A percentile compares a stretch with the other conserved stretches of the same genome.
These are phyloP conservation scores for Micractinium conductrix DNA, from an alignment of 139 green algal genomes.

Conservation along the genomic window DNA sequence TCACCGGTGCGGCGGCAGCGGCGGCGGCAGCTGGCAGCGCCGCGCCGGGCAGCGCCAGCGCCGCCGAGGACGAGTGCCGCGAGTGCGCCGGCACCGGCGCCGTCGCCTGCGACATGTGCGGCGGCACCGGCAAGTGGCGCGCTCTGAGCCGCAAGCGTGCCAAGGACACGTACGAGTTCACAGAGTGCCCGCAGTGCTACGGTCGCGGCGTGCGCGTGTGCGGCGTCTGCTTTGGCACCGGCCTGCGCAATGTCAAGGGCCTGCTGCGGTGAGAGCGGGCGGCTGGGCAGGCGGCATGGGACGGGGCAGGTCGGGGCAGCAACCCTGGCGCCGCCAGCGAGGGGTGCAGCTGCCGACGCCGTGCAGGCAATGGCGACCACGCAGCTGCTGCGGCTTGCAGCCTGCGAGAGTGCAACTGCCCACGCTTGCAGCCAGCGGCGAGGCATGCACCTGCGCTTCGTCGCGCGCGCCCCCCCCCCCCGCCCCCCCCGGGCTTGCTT, in stretches of 20 bases:
- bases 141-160: conserved; percentile 84
- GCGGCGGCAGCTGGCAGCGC: too few relatives aligned
- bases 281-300: not conserved
- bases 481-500: too few relatives aligned
- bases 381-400: not conserved
- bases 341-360: not conserved
- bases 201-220: conserved; percentile 91
- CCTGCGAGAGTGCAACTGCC: not conserved
- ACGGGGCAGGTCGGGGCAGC: not conserved
- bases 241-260: conserved; percentile 89
- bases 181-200: conserved; percentile 98
- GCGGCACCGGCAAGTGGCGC: conserved; percentile 97
- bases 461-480: too few relatives aligned
- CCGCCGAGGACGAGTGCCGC: conserved; percentile 57
- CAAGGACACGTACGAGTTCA: conserved; percentile 98
- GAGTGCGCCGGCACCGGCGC: conserved; percentile 87
- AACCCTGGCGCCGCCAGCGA: too few relatives aligned
- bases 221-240: conserved; percentile 96
- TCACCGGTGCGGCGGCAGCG: conserved; percentile 28
- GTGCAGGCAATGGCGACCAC: not conserved
- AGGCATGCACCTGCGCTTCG: too few relatives aligned
- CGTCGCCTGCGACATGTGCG: conserved; percentile 96
- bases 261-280: conserved; percentile 73
- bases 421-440: too few relatives aligned
- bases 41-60: not conserved